Base-by-base conservation (phyloP, 2,329 filamentous ascomycete genomes). In the Zymoseptoria ardabiliae region DNA sequence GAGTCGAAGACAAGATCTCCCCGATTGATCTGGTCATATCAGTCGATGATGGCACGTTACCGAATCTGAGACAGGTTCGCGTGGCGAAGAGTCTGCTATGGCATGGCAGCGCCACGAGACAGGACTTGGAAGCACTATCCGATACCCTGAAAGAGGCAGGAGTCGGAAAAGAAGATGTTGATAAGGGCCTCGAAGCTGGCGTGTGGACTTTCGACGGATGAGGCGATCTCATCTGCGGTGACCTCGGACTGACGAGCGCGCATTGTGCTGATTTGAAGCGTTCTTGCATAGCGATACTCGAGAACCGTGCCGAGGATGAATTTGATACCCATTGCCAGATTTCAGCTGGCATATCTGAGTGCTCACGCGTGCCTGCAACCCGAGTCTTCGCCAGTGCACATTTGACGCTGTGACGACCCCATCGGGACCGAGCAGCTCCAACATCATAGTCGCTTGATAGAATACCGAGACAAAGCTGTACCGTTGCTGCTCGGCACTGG, bases 21-120 rank as follows among this genome's bases (percentile, higher is more conserved):
- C 70, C 76, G 1, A 72, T 75, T 1, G 77, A 79, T 56, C 62
- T 79, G 19, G 72, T 75, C 55, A 68, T 72, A 6, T 66, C 76
- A 13, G 67, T 79, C 10, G 74, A 77, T 51, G 73, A 76, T 57
- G 72, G 75, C 0, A 73, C 66, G 1, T 62, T 79, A 0, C 76
- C 76, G 1, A 64, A 70, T 2, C 58, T 79, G 61, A 67, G 75
- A 17, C 69, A 67, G n/a, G 61, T 79, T 45, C 63, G 66, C 30
- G 72, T 77, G 8, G 73, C 73, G 5, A 68, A 68, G 62, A 74
- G 70, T 50, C 64, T 76, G 45, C 72, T 72, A n/a, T 79, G 77
- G 77, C 63, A 69, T 48, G 61, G 60, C 3, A 67, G 66, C 50
- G 64, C 69, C 3, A 73, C 72, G 2, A 68, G 68, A 3, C 68